Percentiles rank a stretch among this genome's conserved stretches.
Evolutionary conservation across 2,329 filamentous ascomycete genomes (phyloP).

Genomic region (Xylaria polymorpha): DNA sequence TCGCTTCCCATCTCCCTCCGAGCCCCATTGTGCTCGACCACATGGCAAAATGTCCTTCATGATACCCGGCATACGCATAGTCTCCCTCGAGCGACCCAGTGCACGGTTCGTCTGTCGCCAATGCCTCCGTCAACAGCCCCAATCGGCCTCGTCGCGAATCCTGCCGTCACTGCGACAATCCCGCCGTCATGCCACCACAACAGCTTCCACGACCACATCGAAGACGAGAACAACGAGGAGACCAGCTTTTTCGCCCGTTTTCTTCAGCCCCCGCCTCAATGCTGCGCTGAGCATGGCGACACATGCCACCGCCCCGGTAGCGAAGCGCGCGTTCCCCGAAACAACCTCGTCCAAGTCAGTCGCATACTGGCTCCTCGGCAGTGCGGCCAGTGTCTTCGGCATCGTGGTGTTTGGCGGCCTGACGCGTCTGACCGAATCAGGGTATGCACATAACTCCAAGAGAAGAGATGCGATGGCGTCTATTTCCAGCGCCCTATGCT

Average conservation of each 20-base stretch:
- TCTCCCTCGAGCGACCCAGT: conserved; percentile 54
- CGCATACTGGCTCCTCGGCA: conserved; percentile 92
- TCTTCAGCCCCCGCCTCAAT: conserved; percentile 40
- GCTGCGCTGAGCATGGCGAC: conserved; percentile 30
- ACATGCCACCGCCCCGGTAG: conserved; percentile 41
- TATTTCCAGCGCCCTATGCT: conserved; percentile 18
- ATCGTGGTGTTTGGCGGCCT: conserved; percentile 96
- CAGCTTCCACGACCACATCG: conserved; percentile 10
- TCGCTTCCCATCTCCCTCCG: not conserved
- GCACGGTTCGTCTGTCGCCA: conserved; percentile 61
- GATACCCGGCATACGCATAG: conserved; percentile 56
- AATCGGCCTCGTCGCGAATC: conserved; percentile 52
- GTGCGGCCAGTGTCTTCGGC: conserved; percentile 92
- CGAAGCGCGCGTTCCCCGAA: conserved; percentile 62
- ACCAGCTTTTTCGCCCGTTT: conserved; percentile 27
- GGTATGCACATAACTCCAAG: conserved; percentile 63
- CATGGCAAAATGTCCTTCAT: conserved; percentile 55
- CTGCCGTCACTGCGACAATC: conserved; percentile 48
- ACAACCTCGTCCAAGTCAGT: conserved; percentile 79
- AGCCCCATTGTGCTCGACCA: conserved; percentile 21
- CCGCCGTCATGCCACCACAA: conserved; percentile 54
- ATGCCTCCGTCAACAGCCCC: conserved; percentile 55
- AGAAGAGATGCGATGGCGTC: conserved; percentile 3
- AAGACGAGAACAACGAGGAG: conserved; percentile 10
- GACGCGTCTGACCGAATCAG: conserved; percentile 94